phyloP scores from a whole-genome alignment of 495 filamentous ascomycete genomes.

The Cercophora newfieldiana region DNA sequence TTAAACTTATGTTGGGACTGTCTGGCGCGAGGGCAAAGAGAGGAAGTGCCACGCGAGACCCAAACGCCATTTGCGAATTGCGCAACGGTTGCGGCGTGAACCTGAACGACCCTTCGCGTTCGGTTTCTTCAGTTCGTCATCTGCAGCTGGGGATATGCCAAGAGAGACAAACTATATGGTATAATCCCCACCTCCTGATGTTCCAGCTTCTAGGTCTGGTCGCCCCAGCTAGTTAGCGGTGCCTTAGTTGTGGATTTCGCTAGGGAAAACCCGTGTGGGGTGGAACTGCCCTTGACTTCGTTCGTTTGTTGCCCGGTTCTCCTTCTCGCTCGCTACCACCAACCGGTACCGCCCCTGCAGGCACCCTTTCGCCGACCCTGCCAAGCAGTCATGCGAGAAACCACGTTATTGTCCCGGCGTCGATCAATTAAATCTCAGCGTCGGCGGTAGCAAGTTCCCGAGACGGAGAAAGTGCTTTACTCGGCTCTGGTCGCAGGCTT shows the following conservation, averaged over 20 bases:
- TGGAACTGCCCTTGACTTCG: background rate
- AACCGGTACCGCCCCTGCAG: background rate
- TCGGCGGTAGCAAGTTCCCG: background rate
- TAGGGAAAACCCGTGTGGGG: background rate
- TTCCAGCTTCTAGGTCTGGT: background rate
- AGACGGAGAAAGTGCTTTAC: background rate
- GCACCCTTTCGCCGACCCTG: background rate
- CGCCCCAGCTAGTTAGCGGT: background rate
- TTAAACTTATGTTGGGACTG: background rate
- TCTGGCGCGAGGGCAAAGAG: background rate
- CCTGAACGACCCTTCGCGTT: background rate
- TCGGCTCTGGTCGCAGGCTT: background rate
- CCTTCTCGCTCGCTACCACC: background rate
- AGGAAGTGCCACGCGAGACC: background rate
- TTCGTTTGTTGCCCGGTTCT: background rate
- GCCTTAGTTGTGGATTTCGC: background rate
- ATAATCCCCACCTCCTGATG: background rate
- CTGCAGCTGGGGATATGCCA: background rate
- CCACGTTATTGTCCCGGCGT: background rate
- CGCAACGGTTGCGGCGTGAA: background rate
- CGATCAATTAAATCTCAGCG: background rate
- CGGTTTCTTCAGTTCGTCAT: background rate
- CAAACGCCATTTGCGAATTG: background rate
- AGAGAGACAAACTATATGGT: background rate
- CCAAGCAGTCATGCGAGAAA: background rate